phyloP scores from a whole-genome alignment of 805 yeast genomes.

The Metschnikowia chrysomelidarum region DNA sequence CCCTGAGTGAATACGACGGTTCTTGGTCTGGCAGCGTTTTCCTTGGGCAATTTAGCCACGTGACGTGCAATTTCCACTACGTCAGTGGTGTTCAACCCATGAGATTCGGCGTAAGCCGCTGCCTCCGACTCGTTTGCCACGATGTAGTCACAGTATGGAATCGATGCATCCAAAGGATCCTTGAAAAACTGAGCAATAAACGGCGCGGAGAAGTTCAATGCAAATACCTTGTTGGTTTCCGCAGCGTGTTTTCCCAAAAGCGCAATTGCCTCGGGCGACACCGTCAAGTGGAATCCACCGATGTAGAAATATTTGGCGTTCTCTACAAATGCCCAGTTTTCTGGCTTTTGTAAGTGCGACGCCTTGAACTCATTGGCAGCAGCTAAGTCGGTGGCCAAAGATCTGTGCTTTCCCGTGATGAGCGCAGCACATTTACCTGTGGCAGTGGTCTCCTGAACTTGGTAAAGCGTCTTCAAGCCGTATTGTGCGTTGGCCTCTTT shows the following conservation, averaged over 20 bases:
- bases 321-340: conserved; percentile 86
- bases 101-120: conserved; percentile 87
- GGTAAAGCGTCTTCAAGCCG: conserved; percentile 85
- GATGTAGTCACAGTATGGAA: conserved; percentile 87
- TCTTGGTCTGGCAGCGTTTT: conserved; percentile 65
- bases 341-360: conserved; percentile 80
- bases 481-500: conserved; percentile 80
- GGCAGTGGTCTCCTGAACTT: conserved; percentile 69
- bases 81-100: conserved; percentile 59
- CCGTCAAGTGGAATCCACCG: conserved; percentile 99
- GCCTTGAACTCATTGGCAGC: conserved; percentile 98
- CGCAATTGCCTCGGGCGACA: conserved; percentile 90
- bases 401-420: conserved; percentile 83
- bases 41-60: conserved; percentile 78
- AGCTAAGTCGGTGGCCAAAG: conserved; percentile 91
- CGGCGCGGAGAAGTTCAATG: conserved; percentile 92
- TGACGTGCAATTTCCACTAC: conserved; percentile 75
- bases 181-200: conserved; percentile 95
- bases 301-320: conserved; percentile 81
- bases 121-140: conserved; percentile 98
- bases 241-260: conserved; percentile 92
- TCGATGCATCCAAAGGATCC: conserved; percentile 73
- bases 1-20: conserved; percentile 96
- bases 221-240: conserved; percentile 69
- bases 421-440: conserved; percentile 99